Percentiles rank a stretch among this genome's conserved stretches.
Evolutionary conservation across 768 basidiomycete genomes (phyloP).

Genomic region (Pleurotus tuoliensis): DNA sequence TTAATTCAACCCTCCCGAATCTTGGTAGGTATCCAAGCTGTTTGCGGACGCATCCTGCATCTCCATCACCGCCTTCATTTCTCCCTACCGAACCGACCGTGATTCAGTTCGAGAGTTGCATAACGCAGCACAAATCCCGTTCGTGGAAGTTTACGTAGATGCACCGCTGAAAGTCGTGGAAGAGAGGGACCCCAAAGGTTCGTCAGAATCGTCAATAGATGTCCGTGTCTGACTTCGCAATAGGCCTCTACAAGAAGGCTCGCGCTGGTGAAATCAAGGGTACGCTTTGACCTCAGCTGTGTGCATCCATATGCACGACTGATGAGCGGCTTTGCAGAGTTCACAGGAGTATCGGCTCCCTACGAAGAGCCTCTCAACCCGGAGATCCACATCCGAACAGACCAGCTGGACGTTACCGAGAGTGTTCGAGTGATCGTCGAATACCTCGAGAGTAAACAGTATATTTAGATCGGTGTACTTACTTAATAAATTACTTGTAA

Average conservation of each 20-base stretch:
- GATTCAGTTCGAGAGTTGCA: conserved; percentile 80
- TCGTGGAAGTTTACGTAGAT: conserved; percentile 94
- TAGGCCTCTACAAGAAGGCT: conserved; percentile 93
- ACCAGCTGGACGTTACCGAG: conserved; percentile 70
- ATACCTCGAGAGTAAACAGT: conserved; percentile 70
- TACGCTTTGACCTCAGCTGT: conserved; percentile 20
- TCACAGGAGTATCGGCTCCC: conserved; percentile 96
- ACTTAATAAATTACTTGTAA: conserved; percentile 2
- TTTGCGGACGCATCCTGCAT: conserved; percentile 88
- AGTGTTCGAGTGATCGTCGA: conserved; percentile 75
- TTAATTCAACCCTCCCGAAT: background rate
- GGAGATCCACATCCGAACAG: conserved; percentile 91
- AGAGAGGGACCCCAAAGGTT: conserved; percentile 81
- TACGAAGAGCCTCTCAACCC: conserved; percentile 86
- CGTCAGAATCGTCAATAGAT: background rate
- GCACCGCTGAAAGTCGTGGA: conserved; percentile 88
- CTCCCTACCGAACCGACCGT: conserved; percentile 91
- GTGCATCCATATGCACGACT: background rate
- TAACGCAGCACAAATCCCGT: conserved; percentile 64
- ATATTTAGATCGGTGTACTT: conserved; percentile 30
- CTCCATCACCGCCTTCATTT: conserved; percentile 95
- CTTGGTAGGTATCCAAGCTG: conserved; percentile 79
- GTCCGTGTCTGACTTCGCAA: background rate
- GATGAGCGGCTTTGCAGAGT: conserved; percentile 52
- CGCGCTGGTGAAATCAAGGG: conserved; percentile 95